Conservation (phyloP, 352 stramenopile genomes). For the Pythium pectinolyticum region DNA sequence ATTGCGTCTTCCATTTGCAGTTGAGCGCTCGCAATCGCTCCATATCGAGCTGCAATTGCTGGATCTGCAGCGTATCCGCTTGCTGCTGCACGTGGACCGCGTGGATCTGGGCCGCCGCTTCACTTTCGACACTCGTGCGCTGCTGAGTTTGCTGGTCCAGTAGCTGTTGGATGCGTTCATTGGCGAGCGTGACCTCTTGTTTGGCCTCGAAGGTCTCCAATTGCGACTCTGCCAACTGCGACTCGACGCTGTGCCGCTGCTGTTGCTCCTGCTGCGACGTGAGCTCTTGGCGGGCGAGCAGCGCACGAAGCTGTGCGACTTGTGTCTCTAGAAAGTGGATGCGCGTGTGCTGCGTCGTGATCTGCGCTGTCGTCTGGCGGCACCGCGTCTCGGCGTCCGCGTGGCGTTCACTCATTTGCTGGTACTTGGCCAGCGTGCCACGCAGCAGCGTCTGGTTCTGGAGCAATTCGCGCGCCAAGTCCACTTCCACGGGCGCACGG, state of each 20-base stretch:
- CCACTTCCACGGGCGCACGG: slow-evolving; percentile 30
- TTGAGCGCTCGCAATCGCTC: slow-evolving; percentile 10
- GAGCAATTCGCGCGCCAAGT: slow-evolving; percentile 36
- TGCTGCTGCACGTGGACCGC: not conserved
- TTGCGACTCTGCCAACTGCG: not conserved
- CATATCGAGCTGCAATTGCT: slow-evolving; percentile 11
- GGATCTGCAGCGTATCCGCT: not conserved
- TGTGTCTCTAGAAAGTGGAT: slow-evolving; percentile 2
- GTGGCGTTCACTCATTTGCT: slow-evolving; percentile 15
- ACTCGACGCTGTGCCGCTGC: slow-evolving; percentile 4
- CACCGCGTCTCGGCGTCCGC: slow-evolving; percentile 13
- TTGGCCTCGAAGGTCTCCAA: slow-evolving; percentile 9
- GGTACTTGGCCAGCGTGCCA: slow-evolving; percentile 28
- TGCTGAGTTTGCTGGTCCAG: not conserved
- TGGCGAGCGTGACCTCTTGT: slow-evolving; percentile 1
- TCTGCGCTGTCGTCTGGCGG: not conserved
- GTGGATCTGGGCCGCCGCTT: not conserved
- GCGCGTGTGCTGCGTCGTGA: not conserved
- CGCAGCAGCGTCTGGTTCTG: slow-evolving; percentile 31
- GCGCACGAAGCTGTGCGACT: slow-evolving; percentile 3
- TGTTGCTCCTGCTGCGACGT: not conserved
- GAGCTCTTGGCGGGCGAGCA: slow-evolving; percentile 2
- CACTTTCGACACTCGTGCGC: not conserved
- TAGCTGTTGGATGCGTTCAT: not conserved
- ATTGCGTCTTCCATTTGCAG: slow-evolving; percentile 17